Conservation (phyloP, 2,329 filamentous ascomycete species). For the Shiraia bambusicola region DNA sequence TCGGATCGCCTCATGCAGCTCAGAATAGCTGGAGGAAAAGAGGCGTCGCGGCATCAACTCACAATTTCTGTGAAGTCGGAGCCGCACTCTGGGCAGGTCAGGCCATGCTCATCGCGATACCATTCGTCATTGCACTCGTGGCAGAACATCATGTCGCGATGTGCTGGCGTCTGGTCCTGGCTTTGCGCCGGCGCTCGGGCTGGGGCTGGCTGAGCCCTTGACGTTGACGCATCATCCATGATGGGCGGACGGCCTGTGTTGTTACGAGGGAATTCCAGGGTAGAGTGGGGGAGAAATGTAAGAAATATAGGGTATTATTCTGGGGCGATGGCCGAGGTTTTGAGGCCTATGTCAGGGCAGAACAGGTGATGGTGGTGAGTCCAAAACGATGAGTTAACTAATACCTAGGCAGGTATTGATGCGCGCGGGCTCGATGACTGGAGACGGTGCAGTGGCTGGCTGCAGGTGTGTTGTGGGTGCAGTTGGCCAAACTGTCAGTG, state of each 20-base stretch:
- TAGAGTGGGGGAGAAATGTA: slow-evolving; percentile 4
- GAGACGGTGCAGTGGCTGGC: slow-evolving; percentile 17
- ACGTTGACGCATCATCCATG: slow-evolving; percentile 33
- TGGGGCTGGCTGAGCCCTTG: slow-evolving; percentile 18
- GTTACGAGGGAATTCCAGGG: slow-evolving; percentile 2
- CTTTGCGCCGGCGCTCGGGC: slow-evolving; percentile 18
- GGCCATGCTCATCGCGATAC: slow-evolving; percentile 68
- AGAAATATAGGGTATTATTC: slow-evolving; percentile 6
- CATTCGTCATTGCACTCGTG: slow-evolving; percentile 80
- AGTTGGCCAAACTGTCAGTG: background rate
- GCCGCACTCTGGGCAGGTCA: slow-evolving; percentile 75
- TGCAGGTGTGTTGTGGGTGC: slow-evolving; percentile 12
- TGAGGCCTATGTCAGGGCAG: slow-evolving; percentile 17
- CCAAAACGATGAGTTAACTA: slow-evolving; percentile 3
- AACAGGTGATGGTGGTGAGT: too few relatives aligned
- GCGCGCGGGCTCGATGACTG: slow-evolving; percentile 21
- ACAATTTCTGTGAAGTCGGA: slow-evolving; percentile 87
- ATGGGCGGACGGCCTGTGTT: slow-evolving; percentile 6
- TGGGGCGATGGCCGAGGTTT: slow-evolving; percentile 8
- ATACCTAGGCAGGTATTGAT: slow-evolving; percentile 23
- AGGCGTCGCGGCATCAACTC: slow-evolving; percentile 42
- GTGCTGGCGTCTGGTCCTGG: slow-evolving; percentile 23
- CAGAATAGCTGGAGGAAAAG: slow-evolving; percentile 5
- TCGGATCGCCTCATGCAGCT: background rate
- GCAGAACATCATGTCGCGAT: slow-evolving; percentile 76